phyloP scores from a whole-genome alignment of 768 basidiomycete genomes.

The Cyclocybe aegerita region DNA sequence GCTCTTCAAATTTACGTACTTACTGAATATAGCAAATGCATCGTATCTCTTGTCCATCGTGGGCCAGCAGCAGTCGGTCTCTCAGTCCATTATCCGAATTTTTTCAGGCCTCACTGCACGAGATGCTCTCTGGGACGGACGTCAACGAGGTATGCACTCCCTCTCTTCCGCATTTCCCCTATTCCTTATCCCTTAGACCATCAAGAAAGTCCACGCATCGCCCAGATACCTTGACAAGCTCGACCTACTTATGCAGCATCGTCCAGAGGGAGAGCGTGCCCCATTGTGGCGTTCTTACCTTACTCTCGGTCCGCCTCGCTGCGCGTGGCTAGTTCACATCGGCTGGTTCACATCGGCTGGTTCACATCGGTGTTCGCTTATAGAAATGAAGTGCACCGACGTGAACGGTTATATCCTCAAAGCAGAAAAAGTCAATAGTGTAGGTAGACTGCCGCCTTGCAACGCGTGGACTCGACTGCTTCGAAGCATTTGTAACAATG shows the following conservation, averaged over 20 bases:
- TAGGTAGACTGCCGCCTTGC: too few relatives aligned
- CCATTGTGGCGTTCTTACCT: slow-evolving; percentile 47
- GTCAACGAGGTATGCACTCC: slow-evolving; percentile 48
- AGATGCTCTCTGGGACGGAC: slow-evolving; percentile 41
- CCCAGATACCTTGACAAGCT: slow-evolving; percentile 45
- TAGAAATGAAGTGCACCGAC: slow-evolving; percentile 43
- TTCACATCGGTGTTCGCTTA: too few relatives aligned
- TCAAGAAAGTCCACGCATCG: slow-evolving; percentile 48
- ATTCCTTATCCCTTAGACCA: slow-evolving; percentile 31
- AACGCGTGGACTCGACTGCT: too few relatives aligned
- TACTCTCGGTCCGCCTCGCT: slow-evolving; percentile 44
- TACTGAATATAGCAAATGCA: slow-evolving; percentile 25
- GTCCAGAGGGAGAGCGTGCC: slow-evolving; percentile 42
- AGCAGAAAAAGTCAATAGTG: neutral
- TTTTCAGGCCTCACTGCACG: slow-evolving; percentile 42
- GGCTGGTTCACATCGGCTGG: too few relatives aligned
- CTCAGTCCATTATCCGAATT: slow-evolving; percentile 52
- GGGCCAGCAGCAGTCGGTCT: slow-evolving; percentile 51
- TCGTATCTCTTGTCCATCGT: slow-evolving; percentile 64
- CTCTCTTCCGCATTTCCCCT: neutral
- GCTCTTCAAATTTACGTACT: neutral
- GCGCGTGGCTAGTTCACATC: slow-evolving; percentile 41
- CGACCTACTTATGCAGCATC: slow-evolving; percentile 32
- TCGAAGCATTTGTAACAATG: too few relatives aligned
- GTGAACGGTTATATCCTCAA: neutral